Percentiles rank a stretch among this genome's conserved stretches.
Conservation (phyloP, 768 basidiomycete genomes). For the Cystobasidium tubakii region DNA sequence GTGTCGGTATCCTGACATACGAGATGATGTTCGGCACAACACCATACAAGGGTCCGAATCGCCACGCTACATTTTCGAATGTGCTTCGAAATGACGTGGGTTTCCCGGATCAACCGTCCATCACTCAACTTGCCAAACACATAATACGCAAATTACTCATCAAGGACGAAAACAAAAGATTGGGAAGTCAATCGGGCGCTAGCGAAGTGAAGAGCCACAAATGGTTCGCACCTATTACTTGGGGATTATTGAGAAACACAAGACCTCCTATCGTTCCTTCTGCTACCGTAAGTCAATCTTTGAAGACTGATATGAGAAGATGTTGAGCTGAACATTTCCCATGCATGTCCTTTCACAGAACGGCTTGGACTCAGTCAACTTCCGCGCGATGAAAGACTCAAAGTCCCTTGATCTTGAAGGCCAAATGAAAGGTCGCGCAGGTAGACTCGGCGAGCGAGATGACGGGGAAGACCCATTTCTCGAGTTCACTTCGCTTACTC, state of each 20-base stretch:
- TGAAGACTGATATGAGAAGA: background rate
- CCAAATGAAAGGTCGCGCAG: slow-evolving; percentile 35
- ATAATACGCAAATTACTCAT: slow-evolving; percentile 77
- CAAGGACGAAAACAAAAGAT: slow-evolving; percentile 79
- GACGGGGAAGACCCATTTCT: slow-evolving; percentile 33
- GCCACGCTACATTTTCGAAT: slow-evolving; percentile 92
- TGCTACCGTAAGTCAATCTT: slow-evolving; percentile 33
- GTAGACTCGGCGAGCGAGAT: slow-evolving; percentile 6
- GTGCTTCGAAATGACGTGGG: slow-evolving; percentile 78
- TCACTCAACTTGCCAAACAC: slow-evolving; percentile 75
- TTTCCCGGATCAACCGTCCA: slow-evolving; percentile 77
- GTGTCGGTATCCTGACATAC: slow-evolving; percentile 92
- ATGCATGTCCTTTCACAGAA: background rate
- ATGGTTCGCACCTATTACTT: slow-evolving; percentile 94
- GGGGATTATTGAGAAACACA: slow-evolving; percentile 87
- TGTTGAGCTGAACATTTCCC: background rate
- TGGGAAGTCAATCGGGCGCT: slow-evolving; percentile 88
- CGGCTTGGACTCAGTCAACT: slow-evolving; percentile 48
- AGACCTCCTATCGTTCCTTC: slow-evolving; percentile 61
- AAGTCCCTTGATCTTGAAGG: slow-evolving; percentile 57
- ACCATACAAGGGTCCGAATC: slow-evolving; percentile 93
- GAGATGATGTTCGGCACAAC: slow-evolving; percentile 95
- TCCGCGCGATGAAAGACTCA: slow-evolving; percentile 83
- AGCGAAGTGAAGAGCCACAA: slow-evolving; percentile 98
- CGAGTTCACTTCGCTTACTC: slow-evolving; percentile 23